These are phyloP conservation scores for Solanum aculeatissimum DNA, from an alignment of 305 asterid species.

Conservation along the genomic window DNA sequence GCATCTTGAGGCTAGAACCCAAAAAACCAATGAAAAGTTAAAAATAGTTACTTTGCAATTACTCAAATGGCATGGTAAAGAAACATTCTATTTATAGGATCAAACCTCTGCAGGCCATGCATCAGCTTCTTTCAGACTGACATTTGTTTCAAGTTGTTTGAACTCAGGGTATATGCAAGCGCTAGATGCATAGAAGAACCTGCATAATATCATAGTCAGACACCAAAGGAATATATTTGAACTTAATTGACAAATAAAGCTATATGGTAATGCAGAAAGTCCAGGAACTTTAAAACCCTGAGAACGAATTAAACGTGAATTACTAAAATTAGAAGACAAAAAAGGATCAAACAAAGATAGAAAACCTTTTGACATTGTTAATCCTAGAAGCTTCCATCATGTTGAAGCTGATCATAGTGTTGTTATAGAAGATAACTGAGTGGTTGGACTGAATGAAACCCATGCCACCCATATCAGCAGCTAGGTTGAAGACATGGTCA, in stretches of 20 bases:
- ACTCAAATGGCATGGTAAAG: not conserved
- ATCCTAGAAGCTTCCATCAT: constrained; percentile 91
- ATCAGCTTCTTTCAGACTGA: constrained; percentile 90
- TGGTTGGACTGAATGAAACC: constrained; percentile 95
- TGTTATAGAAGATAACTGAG: constrained; percentile 90
- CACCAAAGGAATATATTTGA: not conserved
- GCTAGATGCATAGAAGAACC: constrained; percentile 94
- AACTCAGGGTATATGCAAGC: constrained; percentile 95
- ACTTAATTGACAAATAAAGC: not conserved
- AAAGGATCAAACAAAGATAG: not conserved
- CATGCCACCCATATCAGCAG: constrained; percentile 99
- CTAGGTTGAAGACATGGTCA: constrained; percentile 83
- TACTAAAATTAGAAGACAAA: not conserved
- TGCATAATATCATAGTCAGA: constrained; percentile 10
- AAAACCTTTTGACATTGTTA: constrained; percentile 53
- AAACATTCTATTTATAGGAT: not conserved
- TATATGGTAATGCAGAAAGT: not conserved
- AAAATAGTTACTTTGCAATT: not conserved
- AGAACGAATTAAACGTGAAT: not conserved
- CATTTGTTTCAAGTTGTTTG: constrained; percentile 84
- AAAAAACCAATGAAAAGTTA: not conserved
- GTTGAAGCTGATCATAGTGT: constrained; percentile 91
- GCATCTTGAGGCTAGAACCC: constrained; percentile 58
- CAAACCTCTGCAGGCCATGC: constrained; percentile 98
- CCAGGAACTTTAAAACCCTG: not conserved